Base-by-base conservation (phyloP, 2,329 filamentous ascomycete species). In the Fusarium xylarioides region DNA sequence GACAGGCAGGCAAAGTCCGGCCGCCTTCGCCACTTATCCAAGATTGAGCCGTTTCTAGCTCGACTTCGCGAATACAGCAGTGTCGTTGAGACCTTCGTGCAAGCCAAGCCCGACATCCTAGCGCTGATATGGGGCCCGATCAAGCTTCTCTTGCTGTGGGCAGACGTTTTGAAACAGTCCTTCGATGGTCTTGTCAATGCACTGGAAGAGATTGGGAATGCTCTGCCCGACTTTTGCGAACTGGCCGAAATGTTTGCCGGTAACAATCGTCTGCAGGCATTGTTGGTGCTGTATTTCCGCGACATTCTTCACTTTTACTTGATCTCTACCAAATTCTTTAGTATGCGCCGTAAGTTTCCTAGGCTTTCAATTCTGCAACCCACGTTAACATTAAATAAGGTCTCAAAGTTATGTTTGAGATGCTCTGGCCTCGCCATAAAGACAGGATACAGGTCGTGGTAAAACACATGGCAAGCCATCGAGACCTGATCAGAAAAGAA, bases 251-350 rank as follows among this genome's bases (percentile, higher is more conserved):
- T 63, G 0, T 63, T 63, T 18, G 3, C 19, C 1, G n/a, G 26
- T 1, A 63, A 63, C n/a, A 44, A 32, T 7, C 50, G n/a, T 3
- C 16, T 63, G 1, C 38, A 63, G 7, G 40, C 19, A 16, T 7
- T 56, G 1, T 11, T 69, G 21, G 47, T 52, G 4, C 21, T 69
- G 19, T 71, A 63, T 23, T 71, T 59, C 38, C 40, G 16, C n/a
- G 68, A 71, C 9, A 66, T 71, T 12, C 66, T 71, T 3, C 21
- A 71, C 8, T 56, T 71, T 12, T 71, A 71, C 7, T 9, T 35
- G 7, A 49, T 69, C 8, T 5, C 53, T 11, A 37, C 50, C 2
- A 47, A 61, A 0, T 60, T 71, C 26, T 71, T 71, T 15, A 32
- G 67, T 18, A 53, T 40, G 34, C 11, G 10, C 8, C 47, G 70